Conservation (phyloP, 148 eudicot species). For the Camellia japonica region DNA sequence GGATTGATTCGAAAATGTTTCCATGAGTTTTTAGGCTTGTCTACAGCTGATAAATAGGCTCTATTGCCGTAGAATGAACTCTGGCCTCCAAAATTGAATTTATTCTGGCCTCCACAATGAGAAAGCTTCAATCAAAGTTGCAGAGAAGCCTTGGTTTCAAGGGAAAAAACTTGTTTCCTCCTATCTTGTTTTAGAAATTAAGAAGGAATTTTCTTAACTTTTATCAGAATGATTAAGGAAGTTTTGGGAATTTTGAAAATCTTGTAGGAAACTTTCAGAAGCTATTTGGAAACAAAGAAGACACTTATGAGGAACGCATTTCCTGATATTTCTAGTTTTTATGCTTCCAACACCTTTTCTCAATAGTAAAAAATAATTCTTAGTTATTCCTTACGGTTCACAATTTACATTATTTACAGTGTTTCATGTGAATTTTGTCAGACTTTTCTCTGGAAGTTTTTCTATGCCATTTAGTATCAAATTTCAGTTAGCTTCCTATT, state of each 20-base stretch:
- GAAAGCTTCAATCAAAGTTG: background rate
- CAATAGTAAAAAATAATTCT: background rate
- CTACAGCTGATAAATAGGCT: too few species aligned
- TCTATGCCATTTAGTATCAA: background rate
- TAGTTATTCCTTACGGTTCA: background rate
- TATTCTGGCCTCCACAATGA: too few species aligned
- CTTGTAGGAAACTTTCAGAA: background rate
- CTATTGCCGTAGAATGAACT: too few species aligned
- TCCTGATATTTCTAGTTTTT: background rate
- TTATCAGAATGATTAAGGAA: background rate
- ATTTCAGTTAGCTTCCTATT: background rate
- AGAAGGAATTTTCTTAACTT: background rate
- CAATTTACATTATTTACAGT: background rate
- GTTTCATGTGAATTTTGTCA: background rate
- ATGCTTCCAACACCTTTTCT: background rate
- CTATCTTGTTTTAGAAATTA: background rate
- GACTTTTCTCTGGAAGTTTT: background rate
- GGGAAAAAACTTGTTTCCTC: background rate
- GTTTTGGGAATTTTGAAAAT: background rate
- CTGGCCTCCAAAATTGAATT: too few species aligned
- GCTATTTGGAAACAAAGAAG: background rate
- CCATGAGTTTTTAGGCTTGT: too few species aligned
- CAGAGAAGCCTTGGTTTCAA: background rate
- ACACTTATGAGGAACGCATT: background rate
- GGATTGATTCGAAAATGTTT: too few species aligned